These are phyloP conservation scores for Monosporascus sp. DNA, from an alignment of 2,329 filamentous ascomycete species.

Conservation along the genomic window DNA sequence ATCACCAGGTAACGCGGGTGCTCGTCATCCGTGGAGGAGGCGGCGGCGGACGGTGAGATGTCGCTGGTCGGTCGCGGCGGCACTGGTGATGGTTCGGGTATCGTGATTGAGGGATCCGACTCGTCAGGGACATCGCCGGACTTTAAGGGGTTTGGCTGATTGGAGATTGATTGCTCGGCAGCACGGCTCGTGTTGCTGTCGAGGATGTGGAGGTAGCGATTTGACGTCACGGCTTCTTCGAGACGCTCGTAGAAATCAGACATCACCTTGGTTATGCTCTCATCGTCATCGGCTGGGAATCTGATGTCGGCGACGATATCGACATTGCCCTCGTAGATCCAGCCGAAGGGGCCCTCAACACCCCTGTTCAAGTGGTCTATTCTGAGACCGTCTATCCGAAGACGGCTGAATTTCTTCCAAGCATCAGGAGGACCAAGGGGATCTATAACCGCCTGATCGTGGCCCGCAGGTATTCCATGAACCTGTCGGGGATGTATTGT, in stretches of 20 bases:
- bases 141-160: slow-evolving; percentile 11
- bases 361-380: slow-evolving; percentile 95
- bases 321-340: slow-evolving; percentile 96
- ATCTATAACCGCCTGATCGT: slow-evolving; percentile 49
- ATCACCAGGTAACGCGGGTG: slow-evolving; percentile 81
- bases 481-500: slow-evolving; percentile 93
- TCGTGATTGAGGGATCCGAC: slow-evolving; percentile 2
- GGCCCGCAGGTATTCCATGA: slow-evolving; percentile 67
- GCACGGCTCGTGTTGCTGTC: slow-evolving; percentile 37
- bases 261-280: slow-evolving; percentile 88
- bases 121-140: slow-evolving; percentile 9
- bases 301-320: slow-evolving; percentile 95
- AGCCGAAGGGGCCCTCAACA: slow-evolving; percentile 89
- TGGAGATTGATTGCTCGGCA: slow-evolving; percentile 16
- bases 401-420: slow-evolving; percentile 94
- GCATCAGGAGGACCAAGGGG: slow-evolving; percentile 60
- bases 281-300: slow-evolving; percentile 82
- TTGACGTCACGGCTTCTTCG: slow-evolving; percentile 83
- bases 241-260: slow-evolving; percentile 96
- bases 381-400: slow-evolving; percentile 87
- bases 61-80: slow-evolving; percentile 2
- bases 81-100: slow-evolving; percentile 1
- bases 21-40: slow-evolving; percentile 33
- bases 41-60: neutral
- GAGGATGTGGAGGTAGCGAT: slow-evolving; percentile 58